Evolutionary conservation across 2,329 filamentous ascomycete genomes (phyloP).

Genomic region (Aureobasidium lini): DNA sequence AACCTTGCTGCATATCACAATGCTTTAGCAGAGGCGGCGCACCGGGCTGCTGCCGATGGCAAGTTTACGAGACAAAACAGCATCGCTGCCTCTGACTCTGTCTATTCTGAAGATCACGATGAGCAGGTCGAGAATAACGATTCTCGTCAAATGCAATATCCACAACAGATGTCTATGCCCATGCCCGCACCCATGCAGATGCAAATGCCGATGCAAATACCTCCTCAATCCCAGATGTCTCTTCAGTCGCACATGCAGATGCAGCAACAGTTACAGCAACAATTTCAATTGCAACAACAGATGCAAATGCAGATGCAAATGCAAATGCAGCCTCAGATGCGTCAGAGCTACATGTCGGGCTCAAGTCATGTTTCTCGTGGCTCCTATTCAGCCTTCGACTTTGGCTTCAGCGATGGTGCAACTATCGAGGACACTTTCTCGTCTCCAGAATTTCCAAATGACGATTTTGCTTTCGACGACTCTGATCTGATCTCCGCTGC

Average conservation of each 20-base stretch:
- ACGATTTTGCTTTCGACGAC: constrained; percentile 49
- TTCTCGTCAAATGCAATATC: background rate
- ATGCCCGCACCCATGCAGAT: background rate
- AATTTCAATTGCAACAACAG: background rate
- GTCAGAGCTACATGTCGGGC: constrained; percentile 2
- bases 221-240: background rate
- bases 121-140: constrained; percentile 17
- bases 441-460: constrained; percentile 25
- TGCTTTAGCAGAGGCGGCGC: constrained; percentile 73
- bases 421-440: constrained; percentile 8
- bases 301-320: background rate
- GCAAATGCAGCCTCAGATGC: constrained; percentile 5
- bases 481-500: constrained; percentile 91
- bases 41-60: constrained; percentile 66
- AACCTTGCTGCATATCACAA: constrained; percentile 70
- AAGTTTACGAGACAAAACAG: constrained; percentile 61
- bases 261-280: background rate
- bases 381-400: constrained; percentile 29
- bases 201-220: background rate
- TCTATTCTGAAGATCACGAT: constrained; percentile 18
- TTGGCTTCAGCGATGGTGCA: constrained; percentile 32
- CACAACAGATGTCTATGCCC: background rate
- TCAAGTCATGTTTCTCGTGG: constrained; percentile 7
- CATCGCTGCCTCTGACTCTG: constrained; percentile 26
- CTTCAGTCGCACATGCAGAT: background rate